Percentiles rank a stretch among this genome's conserved stretches.
These are phyloP conservation scores for Sphaerulina populicola DNA, from an alignment of 2,329 filamentous ascomycete genomes.

Conservation along the genomic window DNA sequence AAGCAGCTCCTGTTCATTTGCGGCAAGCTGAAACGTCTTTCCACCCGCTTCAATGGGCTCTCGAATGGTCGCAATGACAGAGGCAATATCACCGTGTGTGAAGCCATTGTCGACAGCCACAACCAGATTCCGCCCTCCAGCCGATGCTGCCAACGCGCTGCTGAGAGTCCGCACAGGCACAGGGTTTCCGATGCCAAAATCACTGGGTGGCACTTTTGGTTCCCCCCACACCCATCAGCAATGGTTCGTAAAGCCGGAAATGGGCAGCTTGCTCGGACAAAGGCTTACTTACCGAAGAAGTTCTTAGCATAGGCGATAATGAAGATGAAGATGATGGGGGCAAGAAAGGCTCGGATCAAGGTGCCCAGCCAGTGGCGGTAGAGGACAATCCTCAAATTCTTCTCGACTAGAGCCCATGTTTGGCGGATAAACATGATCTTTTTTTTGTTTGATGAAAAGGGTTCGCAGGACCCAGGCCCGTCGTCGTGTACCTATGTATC, in stretches of 20 bases:
- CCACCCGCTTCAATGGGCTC: constrained; percentile 49
- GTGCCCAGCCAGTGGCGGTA: constrained; percentile 49
- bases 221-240: too few species aligned
- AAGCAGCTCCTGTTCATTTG: constrained; percentile 51
- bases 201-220: constrained; percentile 53
- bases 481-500: neutral
- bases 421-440: constrained; percentile 36
- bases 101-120: constrained; percentile 69
- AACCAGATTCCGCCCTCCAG: constrained; percentile 56
- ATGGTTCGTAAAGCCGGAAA: too few species aligned
- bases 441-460: neutral
- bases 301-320: constrained; percentile 57
- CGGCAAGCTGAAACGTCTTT: constrained; percentile 49
- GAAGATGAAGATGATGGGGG: constrained; percentile 47
- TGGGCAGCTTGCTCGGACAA: too few species aligned
- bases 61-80: constrained; percentile 57
- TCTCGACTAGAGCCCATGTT: constrained; percentile 50
- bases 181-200: constrained; percentile 61
- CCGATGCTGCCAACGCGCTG: constrained; percentile 53
- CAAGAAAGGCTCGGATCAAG: constrained; percentile 47
- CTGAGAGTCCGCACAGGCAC: constrained; percentile 55
- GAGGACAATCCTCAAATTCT: constrained; percentile 50
- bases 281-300: constrained; percentile 49
- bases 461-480: neutral
- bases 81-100: constrained; percentile 60